Evolutionary conservation across 495 filamentous ascomycete species (phyloP).

Genomic region (Penicillium steckii): DNA sequence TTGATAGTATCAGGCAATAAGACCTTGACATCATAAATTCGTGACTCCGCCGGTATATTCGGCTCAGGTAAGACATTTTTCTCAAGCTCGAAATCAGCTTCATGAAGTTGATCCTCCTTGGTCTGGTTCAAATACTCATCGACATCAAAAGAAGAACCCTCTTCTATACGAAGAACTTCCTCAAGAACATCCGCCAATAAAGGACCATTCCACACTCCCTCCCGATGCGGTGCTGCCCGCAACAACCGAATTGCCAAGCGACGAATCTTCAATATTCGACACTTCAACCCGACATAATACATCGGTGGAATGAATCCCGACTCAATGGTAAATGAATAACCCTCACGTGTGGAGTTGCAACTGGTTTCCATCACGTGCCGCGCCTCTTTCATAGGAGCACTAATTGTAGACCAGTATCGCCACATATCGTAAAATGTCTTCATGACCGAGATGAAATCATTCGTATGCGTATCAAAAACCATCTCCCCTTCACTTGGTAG

Average conservation of each 20-base stretch:
- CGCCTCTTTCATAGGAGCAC: neutral
- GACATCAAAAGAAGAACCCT: constrained; percentile 13
- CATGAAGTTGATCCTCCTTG: constrained; percentile 5
- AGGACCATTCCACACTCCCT: constrained; percentile 49
- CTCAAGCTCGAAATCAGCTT: neutral
- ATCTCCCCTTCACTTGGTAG: constrained; percentile 33
- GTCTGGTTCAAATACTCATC: constrained; percentile 1
- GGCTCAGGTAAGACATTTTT: constrained; percentile 4
- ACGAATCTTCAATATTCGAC: constrained; percentile 48
- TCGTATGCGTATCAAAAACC: constrained; percentile 40
- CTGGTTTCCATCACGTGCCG: neutral
- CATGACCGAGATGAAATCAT: constrained; percentile 38
- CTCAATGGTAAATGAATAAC: constrained; percentile 40
- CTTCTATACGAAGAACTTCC: constrained; percentile 16
- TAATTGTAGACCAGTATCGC: constrained; percentile 9
- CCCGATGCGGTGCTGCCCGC: constrained; percentile 38
- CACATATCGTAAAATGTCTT: constrained; percentile 28
- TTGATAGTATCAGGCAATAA: constrained; percentile 9
- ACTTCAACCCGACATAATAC: constrained; percentile 55
- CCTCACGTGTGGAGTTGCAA: constrained; percentile 4
- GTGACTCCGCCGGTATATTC: neutral
- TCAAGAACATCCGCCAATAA: constrained; percentile 16
- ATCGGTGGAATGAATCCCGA: constrained; percentile 51
- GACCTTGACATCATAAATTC: constrained; percentile 15
- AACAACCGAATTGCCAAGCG: constrained; percentile 44